phyloP scores from a whole-genome alignment of 768 basidiomycete species.

The Trametes meyenii region DNA sequence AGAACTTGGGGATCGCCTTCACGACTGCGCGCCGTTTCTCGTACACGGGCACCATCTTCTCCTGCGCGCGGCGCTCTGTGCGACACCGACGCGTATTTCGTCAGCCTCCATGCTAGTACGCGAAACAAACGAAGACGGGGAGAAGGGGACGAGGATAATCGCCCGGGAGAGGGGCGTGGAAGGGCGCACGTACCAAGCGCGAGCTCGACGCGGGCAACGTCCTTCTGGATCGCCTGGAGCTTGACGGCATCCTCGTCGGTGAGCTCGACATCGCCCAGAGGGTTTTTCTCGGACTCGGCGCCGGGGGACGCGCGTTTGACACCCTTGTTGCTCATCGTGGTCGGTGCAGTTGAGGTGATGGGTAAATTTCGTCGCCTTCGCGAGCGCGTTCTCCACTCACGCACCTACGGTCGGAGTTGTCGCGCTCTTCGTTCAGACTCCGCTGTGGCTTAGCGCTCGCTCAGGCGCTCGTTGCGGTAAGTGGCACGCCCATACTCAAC shows the following conservation, averaged over 20 bases:
- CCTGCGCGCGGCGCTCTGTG: conserved; percentile 66
- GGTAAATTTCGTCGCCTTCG: conserved; percentile 22
- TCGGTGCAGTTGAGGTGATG: conserved; percentile 15
- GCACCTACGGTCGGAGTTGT: conserved; percentile 22
- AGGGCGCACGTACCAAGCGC: conserved; percentile 58
- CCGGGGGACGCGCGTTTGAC: conserved; percentile 81
- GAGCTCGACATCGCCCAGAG: conserved; percentile 67
- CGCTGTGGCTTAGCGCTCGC: conserved; percentile 22
- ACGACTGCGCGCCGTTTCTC: conserved; percentile 69
- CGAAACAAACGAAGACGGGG: not conserved
- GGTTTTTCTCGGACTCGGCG: conserved; percentile 69
- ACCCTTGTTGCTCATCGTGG: conserved; percentile 32
- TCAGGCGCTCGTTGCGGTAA: not conserved
- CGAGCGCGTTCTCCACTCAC: conserved; percentile 21
- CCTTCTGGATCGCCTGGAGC: conserved; percentile 65
- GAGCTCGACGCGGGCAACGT: conserved; percentile 71
- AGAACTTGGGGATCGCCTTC: conserved; percentile 75
- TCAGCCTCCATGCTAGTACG: not conserved
- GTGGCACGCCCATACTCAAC: not conserved
- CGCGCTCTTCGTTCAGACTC: conserved; percentile 23
- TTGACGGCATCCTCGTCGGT: conserved; percentile 73
- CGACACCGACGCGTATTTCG: conserved; percentile 1
- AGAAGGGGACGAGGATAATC: not conserved
- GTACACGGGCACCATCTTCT: conserved; percentile 61
- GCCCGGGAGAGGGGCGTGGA: not conserved